Percentiles rank a stretch among this genome's conserved stretches.
Conservation (phyloP, 2,329 filamentous ascomycete species). For the Aspergillus chevalieri region DNA sequence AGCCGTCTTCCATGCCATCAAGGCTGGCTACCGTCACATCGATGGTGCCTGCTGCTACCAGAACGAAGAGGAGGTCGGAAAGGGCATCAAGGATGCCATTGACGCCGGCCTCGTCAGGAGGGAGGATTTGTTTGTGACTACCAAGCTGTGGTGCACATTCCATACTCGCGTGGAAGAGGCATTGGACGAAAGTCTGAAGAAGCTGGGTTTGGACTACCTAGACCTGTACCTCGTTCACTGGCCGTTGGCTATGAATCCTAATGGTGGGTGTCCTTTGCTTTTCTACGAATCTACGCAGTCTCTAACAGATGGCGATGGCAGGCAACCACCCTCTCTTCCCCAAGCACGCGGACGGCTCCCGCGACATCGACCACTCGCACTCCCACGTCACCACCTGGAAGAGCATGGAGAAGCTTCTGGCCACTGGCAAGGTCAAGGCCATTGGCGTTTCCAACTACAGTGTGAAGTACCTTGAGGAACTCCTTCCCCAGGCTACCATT, state of each 20-base stretch:
- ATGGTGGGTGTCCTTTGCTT: slow-evolving; percentile 43
- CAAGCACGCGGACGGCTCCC: slow-evolving; percentile 64
- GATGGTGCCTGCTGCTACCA: slow-evolving; percentile 34
- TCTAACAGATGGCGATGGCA: slow-evolving; percentile 5
- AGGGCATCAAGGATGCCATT: slow-evolving; percentile 58
- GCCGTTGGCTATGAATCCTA: slow-evolving; percentile 71
- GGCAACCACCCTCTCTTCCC: slow-evolving; percentile 53
- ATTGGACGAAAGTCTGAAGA: slow-evolving; percentile 66
- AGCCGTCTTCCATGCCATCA: slow-evolving; percentile 55
- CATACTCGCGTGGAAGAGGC: slow-evolving; percentile 63
- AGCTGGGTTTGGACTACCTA: slow-evolving; percentile 71
- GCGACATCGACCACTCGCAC: slow-evolving; percentile 64
- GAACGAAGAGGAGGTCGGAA: slow-evolving; percentile 74
- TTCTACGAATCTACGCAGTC: background rate
- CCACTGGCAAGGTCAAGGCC: slow-evolving; percentile 49
- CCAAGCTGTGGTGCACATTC: slow-evolving; percentile 80
- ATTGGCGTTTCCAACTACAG: slow-evolving; percentile 59
- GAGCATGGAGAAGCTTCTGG: slow-evolving; percentile 56
- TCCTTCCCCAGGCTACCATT: slow-evolving; percentile 54
- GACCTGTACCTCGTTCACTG: slow-evolving; percentile 81
- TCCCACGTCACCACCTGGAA: slow-evolving; percentile 73
- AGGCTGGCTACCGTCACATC: slow-evolving; percentile 37
- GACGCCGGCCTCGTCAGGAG: slow-evolving; percentile 58
- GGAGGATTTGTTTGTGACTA: slow-evolving; percentile 75
- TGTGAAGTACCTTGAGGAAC: slow-evolving; percentile 47